Base-by-base conservation (phyloP, 2,329 filamentous ascomycete species). In the Pseudogymnoascus sp. region DNA sequence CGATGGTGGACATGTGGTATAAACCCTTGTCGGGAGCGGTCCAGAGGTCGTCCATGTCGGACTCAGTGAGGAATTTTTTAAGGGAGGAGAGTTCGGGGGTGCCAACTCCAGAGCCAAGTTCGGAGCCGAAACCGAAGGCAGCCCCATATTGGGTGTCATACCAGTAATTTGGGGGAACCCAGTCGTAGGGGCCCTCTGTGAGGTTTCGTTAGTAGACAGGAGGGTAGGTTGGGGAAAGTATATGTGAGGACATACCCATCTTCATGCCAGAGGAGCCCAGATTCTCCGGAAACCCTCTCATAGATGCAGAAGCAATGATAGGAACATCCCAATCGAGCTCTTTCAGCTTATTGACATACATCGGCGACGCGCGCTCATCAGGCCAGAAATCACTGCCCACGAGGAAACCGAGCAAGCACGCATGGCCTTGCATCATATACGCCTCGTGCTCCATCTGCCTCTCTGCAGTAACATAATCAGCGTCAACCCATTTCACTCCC, bases 81-180 rank as follows among this genome's bases (percentile, higher is more conserved):
- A 87, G 69, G 33, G 79, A 82, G 15, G 72, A 69, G 0, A 83
- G 62, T 63, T 83, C 81, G 0, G 83, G 83, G 0, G 83, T 86
- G 0, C 83, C 83, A 0, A 83, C 82, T 1, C 83, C 84, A 0
- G 83, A 71, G 2, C 83, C 81, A 2, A 83, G 75, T 68, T 86
- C 84, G 0, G 81, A 83, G 0, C 82, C 83, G 62, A 86, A 86
- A 0, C 83, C 83, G 64, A 82, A 84, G 0, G 82, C 82, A 0
- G 81, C 79, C 0, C 83, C 83, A 0, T 78, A 65, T 55, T 76
- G 69, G 60, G 75, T 69, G 48, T 79, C 76, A 63, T 79, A 84
- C 82, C 82, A 86, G 70, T 86, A 86, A 63, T 80, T 83, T 0
- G 83, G 83, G 0, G 83, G 80, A 0, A 84, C 81, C 82, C 82